Evolutionary conservation across 768 basidiomycete genomes (phyloP).

Genomic region (Tulasnella sp.): DNA sequence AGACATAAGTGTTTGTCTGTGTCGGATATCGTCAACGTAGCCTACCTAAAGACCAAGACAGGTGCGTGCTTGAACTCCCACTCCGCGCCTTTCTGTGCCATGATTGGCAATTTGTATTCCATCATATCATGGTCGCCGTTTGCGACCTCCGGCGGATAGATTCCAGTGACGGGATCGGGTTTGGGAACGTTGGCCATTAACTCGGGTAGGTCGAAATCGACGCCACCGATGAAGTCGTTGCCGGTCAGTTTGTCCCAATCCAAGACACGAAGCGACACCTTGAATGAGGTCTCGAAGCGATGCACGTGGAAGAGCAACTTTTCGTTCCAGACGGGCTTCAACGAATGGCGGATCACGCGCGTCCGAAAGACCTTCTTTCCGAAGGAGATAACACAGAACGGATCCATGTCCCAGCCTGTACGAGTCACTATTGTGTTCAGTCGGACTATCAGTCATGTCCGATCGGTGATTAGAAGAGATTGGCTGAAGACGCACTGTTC

Average conservation of each 20-base stretch:
- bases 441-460: not conserved
- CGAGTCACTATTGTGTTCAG: slow-evolving; percentile 50
- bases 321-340: slow-evolving; percentile 89
- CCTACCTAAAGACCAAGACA: slow-evolving; percentile 53
- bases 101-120: slow-evolving; percentile 56
- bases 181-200: slow-evolving; percentile 59
- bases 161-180: slow-evolving; percentile 43
- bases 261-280: slow-evolving; percentile 70
- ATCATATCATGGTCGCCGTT: slow-evolving; percentile 46
- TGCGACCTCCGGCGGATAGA: slow-evolving; percentile 47
- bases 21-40: not conserved
- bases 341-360: slow-evolving; percentile 70
- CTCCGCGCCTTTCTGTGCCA: slow-evolving; percentile 46
- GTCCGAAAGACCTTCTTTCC: slow-evolving; percentile 97
- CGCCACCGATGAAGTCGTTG: slow-evolving; percentile 85
- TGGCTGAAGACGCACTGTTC: slow-evolving; percentile 54
- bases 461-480: not conserved
- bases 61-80: slow-evolving; percentile 73
- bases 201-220: slow-evolving; percentile 55
- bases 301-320: slow-evolving; percentile 93
- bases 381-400: slow-evolving; percentile 91
- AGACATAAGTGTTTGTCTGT: not conserved
- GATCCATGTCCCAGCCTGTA: slow-evolving; percentile 93
- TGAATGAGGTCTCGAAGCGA: slow-evolving; percentile 68
- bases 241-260: slow-evolving; percentile 94